Evolutionary conservation across 1,284 basidiomycete species (phyloP).

Genomic region (Trametes sp.): DNA sequence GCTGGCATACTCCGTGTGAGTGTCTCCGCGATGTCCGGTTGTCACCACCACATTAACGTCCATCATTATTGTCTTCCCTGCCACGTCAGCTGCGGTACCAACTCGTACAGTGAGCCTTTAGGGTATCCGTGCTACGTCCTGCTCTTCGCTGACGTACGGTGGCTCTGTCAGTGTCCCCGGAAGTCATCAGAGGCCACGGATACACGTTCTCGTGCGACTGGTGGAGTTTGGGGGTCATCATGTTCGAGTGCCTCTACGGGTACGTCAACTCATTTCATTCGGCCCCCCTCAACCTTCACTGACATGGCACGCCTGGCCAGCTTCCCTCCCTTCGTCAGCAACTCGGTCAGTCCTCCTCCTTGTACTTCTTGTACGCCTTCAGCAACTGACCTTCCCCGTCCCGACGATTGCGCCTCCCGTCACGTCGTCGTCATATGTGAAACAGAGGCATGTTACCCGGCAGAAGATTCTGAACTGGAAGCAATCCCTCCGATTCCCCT

Average conservation of each 20-base stretch:
- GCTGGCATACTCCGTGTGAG: conserved; percentile 94
- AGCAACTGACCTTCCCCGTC: background rate
- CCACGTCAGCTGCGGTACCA: conserved; percentile 76
- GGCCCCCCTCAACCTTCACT: conserved; percentile 16
- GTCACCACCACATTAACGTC: conserved; percentile 24
- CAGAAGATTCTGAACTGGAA: conserved; percentile 96
- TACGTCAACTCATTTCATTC: conserved; percentile 47
- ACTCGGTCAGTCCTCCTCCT: conserved; percentile 76
- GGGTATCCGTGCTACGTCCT: conserved; percentile 7
- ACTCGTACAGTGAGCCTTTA: conserved; percentile 83
- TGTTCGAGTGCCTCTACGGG: conserved; percentile 92
- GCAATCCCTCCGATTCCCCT: conserved; percentile 86
- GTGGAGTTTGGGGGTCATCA: conserved; percentile 97
- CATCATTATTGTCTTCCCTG: conserved; percentile 37
- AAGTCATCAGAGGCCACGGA: conserved; percentile 92
- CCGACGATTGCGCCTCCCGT: background rate
- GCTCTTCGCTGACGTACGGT: conserved; percentile 9
- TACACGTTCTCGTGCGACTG: conserved; percentile 97
- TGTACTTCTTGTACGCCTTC: background rate
- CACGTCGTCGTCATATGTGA: conserved; percentile 6
- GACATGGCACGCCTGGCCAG: conserved; percentile 48
- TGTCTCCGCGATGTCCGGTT: conserved; percentile 34
- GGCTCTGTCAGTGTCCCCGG: conserved; percentile 80
- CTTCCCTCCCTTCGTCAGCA: conserved; percentile 93
- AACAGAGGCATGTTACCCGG: conserved; percentile 85